Evolutionary conservation across 208 protist genomes (phyloP), one percentile per base, ranked within the genome.

Genomic region (Acanthamoeba healyi): DNA sequence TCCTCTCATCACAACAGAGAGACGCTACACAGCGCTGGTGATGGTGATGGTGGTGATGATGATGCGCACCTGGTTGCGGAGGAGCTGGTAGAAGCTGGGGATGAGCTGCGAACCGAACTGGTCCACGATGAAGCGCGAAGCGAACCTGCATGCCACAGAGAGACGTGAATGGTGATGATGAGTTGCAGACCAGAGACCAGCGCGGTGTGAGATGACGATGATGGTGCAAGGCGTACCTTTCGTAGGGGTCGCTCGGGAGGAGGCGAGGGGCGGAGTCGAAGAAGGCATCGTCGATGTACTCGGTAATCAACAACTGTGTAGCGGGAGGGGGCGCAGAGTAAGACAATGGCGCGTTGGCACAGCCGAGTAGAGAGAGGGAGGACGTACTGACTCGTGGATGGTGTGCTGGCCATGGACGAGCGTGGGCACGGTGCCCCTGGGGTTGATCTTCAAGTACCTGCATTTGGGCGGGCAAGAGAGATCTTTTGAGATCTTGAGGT

Each of bases 231-330:
- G 40, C 19, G 44, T 86, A 86, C 77, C 77, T 4, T 4, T 38
- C 54, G 84, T 72, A 72, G n/a, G 84, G 36, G 26, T 63, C 84
- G 38, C 38, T 63, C 34, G 84, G 56, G 7, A 91, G 36, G 24
- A 91, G 58, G 10, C 56, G 58, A 42, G 84, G 49, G 29, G 34
- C 32, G 6, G n/a, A 22, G 2, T 91, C 12, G 84, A 26, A 19
- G 58, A 72, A 91, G 84, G 84, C 84, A 15, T 91, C 84, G 14
- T 91, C 84, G 10, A 91, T 9, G 84, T 72, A 91, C 56, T 91
- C 84, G 34, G 56, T 49, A 32, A 91, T 72, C 26, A 91, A 51
- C 84, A 91, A 38, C 84, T 91, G 54, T n/a, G n/a, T n/a, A n/a
- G n/a, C n/a, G n/a, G n/a, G n/a, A n/a, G n/a, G n/a, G n/a, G n/a